phyloP scores from a whole-genome alignment of 345 rosid genomes.

The Mercurialis annua region DNA sequence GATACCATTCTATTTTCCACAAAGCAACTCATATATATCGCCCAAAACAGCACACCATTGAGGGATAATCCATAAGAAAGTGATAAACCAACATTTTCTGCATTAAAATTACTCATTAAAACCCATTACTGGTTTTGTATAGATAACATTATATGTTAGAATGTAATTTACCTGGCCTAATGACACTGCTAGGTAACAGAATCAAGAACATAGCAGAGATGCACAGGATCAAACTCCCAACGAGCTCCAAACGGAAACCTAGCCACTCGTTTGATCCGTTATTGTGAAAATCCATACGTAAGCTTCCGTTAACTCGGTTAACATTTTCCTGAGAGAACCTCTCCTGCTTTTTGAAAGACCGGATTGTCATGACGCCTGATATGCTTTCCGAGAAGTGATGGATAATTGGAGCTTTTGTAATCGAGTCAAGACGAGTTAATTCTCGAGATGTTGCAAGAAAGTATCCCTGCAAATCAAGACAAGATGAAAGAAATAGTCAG shows the following conservation, averaged over 20 bases:
- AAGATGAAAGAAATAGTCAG: background rate
- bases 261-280: slow-evolving; percentile 90
- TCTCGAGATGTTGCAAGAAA: slow-evolving; percentile 84
- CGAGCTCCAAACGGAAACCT: slow-evolving; percentile 75
- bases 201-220: slow-evolving; percentile 72
- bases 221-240: slow-evolving; percentile 81
- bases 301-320: slow-evolving; percentile 57
- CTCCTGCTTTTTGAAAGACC: slow-evolving; percentile 61
- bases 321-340: slow-evolving; percentile 66
- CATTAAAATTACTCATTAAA: slow-evolving; percentile 1
- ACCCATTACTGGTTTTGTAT: background rate
- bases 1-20: slow-evolving; percentile 94
- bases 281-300: slow-evolving; percentile 91
- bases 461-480: slow-evolving; percentile 50
- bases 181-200: slow-evolving; percentile 67
- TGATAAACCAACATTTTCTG: slow-evolving; percentile 84
- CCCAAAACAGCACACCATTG: slow-evolving; percentile 72
- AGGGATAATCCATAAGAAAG: slow-evolving; percentile 92
- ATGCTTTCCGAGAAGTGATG: slow-evolving; percentile 97
- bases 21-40: slow-evolving; percentile 77
- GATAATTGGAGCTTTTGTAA: slow-evolving; percentile 91
- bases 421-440: slow-evolving; percentile 86
- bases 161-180: slow-evolving; percentile 70
- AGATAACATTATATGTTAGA: background rate
- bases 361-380: slow-evolving; percentile 80